phyloP scores from a whole-genome alignment of 495 filamentous ascomycete species.

The Aspergillus cristatus region DNA sequence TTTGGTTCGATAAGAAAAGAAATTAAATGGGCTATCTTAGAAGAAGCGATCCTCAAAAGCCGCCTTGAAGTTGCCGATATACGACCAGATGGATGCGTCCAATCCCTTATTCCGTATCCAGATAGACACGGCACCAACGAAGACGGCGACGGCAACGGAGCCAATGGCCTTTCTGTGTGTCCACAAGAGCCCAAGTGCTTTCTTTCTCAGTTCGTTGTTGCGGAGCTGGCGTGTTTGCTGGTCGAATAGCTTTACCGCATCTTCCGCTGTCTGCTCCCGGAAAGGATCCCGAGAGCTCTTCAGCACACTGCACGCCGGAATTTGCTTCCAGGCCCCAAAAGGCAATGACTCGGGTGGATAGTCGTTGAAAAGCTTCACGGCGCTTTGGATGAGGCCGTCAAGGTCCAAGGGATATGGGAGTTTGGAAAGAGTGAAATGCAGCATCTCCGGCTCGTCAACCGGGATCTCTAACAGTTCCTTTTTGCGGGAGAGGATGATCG shows the following conservation, averaged over 20 bases:
- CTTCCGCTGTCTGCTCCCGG: constrained; percentile 40
- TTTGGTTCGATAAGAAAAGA: too few species aligned
- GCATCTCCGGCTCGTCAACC: constrained; percentile 83
- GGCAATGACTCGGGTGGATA: constrained; percentile 68
- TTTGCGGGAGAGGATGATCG: constrained; percentile 71
- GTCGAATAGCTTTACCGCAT: constrained; percentile 56
- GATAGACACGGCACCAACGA: constrained; percentile 50
- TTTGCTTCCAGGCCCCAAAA: constrained; percentile 51
- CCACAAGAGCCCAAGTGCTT: constrained; percentile 45
- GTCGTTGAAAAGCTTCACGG: constrained; percentile 50
- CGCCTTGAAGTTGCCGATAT: constrained; percentile 19
- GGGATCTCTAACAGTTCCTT: constrained; percentile 76
- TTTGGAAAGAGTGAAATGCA: constrained; percentile 81
- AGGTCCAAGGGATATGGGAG: constrained; percentile 78
- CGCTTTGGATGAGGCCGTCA: constrained; percentile 60
- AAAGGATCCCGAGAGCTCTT: constrained; percentile 59
- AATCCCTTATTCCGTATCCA: constrained; percentile 40
- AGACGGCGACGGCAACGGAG: constrained; percentile 51
- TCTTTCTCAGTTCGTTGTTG: constrained; percentile 49
- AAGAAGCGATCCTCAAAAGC: constrained; percentile 7
- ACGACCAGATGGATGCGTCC: constrained; percentile 32
- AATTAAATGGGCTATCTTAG: too few species aligned
- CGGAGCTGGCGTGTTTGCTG: constrained; percentile 58
- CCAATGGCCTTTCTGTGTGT: constrained; percentile 49
- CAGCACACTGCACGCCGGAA: constrained; percentile 69